Evolutionary conservation across 345 rosid genomes (phyloP).

Genomic region (Salix viminalis): DNA sequence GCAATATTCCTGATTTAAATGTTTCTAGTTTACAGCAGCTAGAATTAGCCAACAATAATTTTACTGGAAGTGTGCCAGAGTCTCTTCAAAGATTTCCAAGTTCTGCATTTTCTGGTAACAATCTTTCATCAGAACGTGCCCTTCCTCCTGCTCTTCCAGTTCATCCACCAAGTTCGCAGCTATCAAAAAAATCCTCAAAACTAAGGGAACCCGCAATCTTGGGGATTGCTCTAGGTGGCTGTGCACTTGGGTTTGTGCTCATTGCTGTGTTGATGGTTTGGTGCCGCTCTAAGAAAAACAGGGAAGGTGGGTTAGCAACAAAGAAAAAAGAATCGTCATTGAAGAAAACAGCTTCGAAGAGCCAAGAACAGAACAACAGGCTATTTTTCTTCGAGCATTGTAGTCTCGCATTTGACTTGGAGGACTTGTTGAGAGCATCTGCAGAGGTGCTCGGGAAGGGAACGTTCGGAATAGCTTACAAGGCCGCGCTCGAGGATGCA

Average conservation of each 20-base stretch:
- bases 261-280: conserved; percentile 19
- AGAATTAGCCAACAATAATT: conserved; percentile 20
- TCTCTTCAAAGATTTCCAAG: conserved; percentile 24
- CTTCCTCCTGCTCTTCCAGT: conserved; percentile 25
- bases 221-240: conserved; percentile 24
- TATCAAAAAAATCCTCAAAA: conserved; percentile 12
- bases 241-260: conserved; percentile 11
- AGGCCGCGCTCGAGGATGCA: conserved; percentile 33
- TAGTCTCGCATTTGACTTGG: conserved; percentile 35
- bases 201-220: conserved; percentile 21
- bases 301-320: conserved; percentile 3
- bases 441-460: conserved; percentile 36
- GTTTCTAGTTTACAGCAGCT: conserved; percentile 23
- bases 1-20: conserved; percentile 31
- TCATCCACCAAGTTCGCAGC: conserved; percentile 22
- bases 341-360: conserved; percentile 8
- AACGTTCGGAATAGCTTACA: conserved; percentile 26
- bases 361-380: conserved; percentile 17
- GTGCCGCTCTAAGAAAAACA: conserved; percentile 12
- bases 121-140: conserved; percentile 12
- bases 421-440: conserved; percentile 32
- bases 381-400: conserved; percentile 30
- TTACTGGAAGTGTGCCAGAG: conserved; percentile 16
- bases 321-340: conserved; percentile 18
- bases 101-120: conserved; percentile 24